phyloP scores from a whole-genome alignment of 352 stramenopile genomes.

The Globisporangium radiosum region DNA sequence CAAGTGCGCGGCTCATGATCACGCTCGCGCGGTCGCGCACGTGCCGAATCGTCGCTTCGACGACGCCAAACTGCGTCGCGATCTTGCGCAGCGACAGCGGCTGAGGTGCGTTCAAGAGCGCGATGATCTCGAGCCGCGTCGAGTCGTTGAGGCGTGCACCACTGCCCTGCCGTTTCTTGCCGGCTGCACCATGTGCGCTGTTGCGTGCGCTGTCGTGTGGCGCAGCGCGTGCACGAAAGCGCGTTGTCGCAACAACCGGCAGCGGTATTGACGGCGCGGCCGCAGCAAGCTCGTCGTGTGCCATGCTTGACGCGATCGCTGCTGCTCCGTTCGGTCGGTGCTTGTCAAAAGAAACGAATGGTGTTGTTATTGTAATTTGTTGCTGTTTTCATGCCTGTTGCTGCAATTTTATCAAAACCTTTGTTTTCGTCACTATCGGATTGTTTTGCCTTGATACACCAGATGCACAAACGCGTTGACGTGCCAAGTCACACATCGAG shows the following conservation, averaged over 20 bases:
- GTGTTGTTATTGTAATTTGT: too few species aligned
- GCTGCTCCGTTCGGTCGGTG: too few species aligned
- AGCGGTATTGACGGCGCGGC: too few species aligned
- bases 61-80: conserved; percentile 8
- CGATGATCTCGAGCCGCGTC: conserved; percentile 15
- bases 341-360: too few species aligned
- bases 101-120: conserved; percentile 4
- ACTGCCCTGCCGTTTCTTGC: conserved; percentile 5
- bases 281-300: too few species aligned
- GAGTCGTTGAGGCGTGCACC: conserved; percentile 12
- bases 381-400: too few species aligned
- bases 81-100: conserved; percentile 11
- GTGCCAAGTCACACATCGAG: too few species aligned
- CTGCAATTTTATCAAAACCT: too few species aligned
- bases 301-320: too few species aligned
- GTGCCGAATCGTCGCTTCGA: conserved; percentile 13
- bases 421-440: too few species aligned
- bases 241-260: background rate
- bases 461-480: background rate
- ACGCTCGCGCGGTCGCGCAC: conserved; percentile 9
- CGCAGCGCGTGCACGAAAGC: background rate
- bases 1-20: conserved; percentile 11
- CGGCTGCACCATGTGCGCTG: background rate
- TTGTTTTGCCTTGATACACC: too few species aligned
- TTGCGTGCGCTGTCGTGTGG: background rate